Percentiles rank a stretch among this genome's conserved stretches.
Conservation (phyloP, 208 protist species). For the Trypanosoma conorhini region DNA sequence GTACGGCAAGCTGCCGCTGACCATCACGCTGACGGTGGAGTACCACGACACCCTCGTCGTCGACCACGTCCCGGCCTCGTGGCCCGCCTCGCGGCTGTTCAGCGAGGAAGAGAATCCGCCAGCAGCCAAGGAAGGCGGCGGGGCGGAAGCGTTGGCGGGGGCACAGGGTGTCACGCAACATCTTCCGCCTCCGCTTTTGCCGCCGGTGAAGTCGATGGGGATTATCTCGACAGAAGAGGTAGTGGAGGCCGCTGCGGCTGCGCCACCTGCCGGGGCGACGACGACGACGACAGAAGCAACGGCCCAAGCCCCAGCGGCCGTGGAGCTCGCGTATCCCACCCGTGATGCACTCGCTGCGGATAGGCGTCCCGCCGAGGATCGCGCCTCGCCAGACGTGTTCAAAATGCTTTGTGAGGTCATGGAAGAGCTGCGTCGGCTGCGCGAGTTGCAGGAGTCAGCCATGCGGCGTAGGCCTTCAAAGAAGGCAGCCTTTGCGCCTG, state of each 20-base stretch:
- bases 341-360: constrained; percentile 1
- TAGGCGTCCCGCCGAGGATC: constrained; percentile 6
- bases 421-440: constrained; percentile 80
- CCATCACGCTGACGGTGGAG: constrained; percentile 71
- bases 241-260: not conserved
- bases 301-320: constrained; percentile 1
- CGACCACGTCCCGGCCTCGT: not conserved
- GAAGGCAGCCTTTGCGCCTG: not conserved
- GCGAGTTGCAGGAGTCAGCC: not conserved
- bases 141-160: not conserved
- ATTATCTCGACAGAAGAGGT: constrained; percentile 31
- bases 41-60: constrained; percentile 60
- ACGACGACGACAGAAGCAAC: not conserved
- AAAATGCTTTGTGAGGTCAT: constrained; percentile 82
- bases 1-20: constrained; percentile 76
- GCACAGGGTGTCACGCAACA: not conserved
- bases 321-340: constrained; percentile 26
- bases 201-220: not conserved
- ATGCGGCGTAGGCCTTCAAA: constrained; percentile 6
- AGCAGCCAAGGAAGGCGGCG: not conserved
- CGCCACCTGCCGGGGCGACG: not conserved
- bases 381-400: constrained; percentile 49
- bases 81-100: not conserved
- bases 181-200: not conserved
- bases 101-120: not conserved